Base-by-base conservation (phyloP, 495 filamentous ascomycete genomes). In the Penicillium steckii region DNA sequence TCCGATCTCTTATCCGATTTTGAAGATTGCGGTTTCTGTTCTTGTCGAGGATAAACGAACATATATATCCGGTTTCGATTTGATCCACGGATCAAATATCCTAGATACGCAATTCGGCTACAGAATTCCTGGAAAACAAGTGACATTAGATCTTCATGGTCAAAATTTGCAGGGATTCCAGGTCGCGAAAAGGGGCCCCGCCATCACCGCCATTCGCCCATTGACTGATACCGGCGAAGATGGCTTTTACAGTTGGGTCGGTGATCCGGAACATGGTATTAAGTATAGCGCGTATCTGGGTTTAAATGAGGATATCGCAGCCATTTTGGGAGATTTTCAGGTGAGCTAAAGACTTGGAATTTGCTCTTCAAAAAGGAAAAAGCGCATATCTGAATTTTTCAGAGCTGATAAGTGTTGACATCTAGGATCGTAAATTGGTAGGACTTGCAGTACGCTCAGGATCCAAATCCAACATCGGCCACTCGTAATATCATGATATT, bases 21-120 rank as follows among this genome's bases (percentile, higher is more conserved):
- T 46, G 44, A 46, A 46, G 26, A 32, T 46, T 46, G 44, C 44
- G n/a, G 26, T 46, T 46, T 46, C 44, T 46, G 15, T 46, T 46
- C 44, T 46, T 21, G 26, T 46, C 12, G 44, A 46, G 44, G 44
- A 32, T 18, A 32, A 21, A 46, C 8, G n/a, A 8, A 32, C 44
- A 46, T 33, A 32, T 46, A 46, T 46, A 46, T 46, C 26, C 44
- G 44, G 44, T 19, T 46, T 46, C 15, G 44, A 46, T 46, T 23
- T 46, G 26, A 32, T 46, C 26, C 44, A 46, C 21, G 44, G 44
- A 46, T 46, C 26, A 46, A 32, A 33, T 30, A 46, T 46, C 15
- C 26, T n/a, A 19, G 44, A 46, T 46, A 46, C 44, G 33, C 44
- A 46, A 32, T 46, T 46, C 21, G 44, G 44, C 7, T 46, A 46